Conservation (phyloP, 495 filamentous ascomycete species). For the Neurospora sp. region DNA sequence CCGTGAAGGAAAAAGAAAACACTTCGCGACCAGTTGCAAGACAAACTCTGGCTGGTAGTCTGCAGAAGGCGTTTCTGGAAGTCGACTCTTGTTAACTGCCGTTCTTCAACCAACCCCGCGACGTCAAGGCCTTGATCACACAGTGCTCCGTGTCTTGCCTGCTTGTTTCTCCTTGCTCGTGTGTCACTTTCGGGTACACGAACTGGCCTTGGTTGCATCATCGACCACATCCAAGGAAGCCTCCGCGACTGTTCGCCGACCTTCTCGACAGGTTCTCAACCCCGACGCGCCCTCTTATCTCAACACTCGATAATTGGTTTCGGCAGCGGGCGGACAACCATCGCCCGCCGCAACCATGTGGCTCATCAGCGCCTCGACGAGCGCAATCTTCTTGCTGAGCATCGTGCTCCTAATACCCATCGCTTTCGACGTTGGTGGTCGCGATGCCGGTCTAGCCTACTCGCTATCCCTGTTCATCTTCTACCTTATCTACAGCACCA, state of each 20-base stretch:
- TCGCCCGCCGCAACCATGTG: slow-evolving; percentile 41
- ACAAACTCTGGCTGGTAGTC: not conserved
- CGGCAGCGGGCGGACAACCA: not conserved
- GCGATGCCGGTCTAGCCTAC: slow-evolving; percentile 86
- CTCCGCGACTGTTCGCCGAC: not conserved
- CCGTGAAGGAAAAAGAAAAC: not conserved
- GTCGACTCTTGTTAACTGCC: not conserved
- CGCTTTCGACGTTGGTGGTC: slow-evolving; percentile 93
- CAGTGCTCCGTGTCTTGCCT: not conserved
- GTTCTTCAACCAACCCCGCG: not conserved
- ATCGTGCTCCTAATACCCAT: slow-evolving; percentile 90
- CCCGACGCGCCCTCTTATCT: not conserved
- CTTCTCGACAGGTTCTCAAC: not conserved
- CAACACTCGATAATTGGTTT: not conserved
- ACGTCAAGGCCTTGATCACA: not conserved
- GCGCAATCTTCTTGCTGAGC: slow-evolving; percentile 70
- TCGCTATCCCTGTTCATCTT: slow-evolving; percentile 77
- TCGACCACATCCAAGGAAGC: not conserved
- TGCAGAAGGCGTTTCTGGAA: not conserved
- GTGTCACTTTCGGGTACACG: not conserved
- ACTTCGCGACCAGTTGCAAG: not conserved
- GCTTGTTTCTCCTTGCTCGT: not conserved
- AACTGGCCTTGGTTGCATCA: not conserved
- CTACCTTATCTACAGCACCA: slow-evolving; percentile 78
- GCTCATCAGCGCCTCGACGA: slow-evolving; percentile 62